Base-by-base conservation (phyloP, 805 yeast genomes). In the Ogataea salicorniae region DNA sequence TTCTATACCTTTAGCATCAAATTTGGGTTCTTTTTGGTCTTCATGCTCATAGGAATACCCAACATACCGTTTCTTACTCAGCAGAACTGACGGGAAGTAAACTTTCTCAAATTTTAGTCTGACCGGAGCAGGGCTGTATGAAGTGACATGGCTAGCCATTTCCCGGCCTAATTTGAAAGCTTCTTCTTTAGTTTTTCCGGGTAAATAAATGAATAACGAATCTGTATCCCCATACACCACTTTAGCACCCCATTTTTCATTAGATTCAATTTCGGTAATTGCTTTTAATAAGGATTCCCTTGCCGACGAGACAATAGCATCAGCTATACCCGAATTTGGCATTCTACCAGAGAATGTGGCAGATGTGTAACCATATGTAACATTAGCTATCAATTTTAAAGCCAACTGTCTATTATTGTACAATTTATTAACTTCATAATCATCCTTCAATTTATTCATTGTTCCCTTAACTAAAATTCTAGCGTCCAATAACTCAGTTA, bases 211-310 rank as follows among this genome's bases (percentile, higher is more conserved):
- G 73, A 94, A 94, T 46, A 94, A 65, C 37, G 96, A 87, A 65
- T 94, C 99, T 0, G 99, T 94, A 62, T 94, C 99, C 5, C 99
- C 98, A 62, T 94, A 94, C 0, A 92, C 96, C 0, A 94, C 97
- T 57, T 86, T 82, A 0, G 97, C 97, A 2, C 90, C 90, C 87
- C 90, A 87, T 22, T 71, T 60, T 2, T 69, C 62, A 15, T 76
- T 69, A 0, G 51, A 50, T 50, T 90, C 95, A 44, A 94, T 91
- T 42, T 75, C 59, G 1, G 75, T 75, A 26, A 89, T 82, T 0
- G 97, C 84, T 44, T 74, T 73, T 45, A 81, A 82, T 43, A 94
- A 68, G 0, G 89, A 84, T 64, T 92, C 97, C 46, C 98, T 71
- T 0, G 94, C 99, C 0, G 94, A 82, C 20, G 90, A 81, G 1